Conservation (phyloP, 139 green algal genomes). For the Edaphochlamys debaryana region DNA sequence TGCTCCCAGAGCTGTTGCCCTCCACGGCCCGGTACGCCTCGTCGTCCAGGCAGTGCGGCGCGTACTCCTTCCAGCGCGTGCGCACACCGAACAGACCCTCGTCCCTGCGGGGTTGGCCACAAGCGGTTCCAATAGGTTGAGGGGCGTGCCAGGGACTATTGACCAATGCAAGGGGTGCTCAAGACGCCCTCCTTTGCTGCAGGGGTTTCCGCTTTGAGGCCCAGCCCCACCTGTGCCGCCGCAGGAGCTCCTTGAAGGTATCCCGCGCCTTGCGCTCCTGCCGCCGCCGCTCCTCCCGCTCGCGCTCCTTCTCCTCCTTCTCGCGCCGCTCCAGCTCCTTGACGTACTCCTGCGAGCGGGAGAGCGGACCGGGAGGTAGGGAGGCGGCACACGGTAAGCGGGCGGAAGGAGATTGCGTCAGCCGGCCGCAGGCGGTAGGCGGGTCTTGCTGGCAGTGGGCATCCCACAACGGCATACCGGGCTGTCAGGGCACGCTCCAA, state of each 20-base stretch:
- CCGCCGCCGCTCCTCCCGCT: conserved; percentile 69
- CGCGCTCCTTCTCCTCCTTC: conserved; percentile 69
- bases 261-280: conserved; percentile 82
- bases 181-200: too few species aligned
- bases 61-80: conserved; percentile 78
- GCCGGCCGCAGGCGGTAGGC: too few species aligned
- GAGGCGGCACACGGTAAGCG: too few species aligned
- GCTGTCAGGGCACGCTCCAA: too few species aligned
- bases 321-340: conserved; percentile 79
- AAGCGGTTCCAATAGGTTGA: too few species aligned
- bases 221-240: conserved; percentile 53
- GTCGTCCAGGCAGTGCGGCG: conserved; percentile 60
- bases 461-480: too few species aligned
- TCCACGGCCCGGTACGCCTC: conserved; percentile 68
- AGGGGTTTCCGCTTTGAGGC: too few species aligned
- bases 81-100: conserved; percentile 53
- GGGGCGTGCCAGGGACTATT: too few species aligned
- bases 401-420: too few species aligned
- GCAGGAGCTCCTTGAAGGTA: conserved; percentile 81
- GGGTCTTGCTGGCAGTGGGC: too few species aligned
- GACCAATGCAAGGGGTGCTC: too few species aligned
- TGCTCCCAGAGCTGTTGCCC: conserved; percentile 70
- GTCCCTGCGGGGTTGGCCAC: conserved; percentile 41
- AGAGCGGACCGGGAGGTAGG: too few species aligned
- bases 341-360: conserved; percentile 61